Conservation (phyloP, 768 basidiomycete genomes). For the Pulveroboletus sp. region DNA sequence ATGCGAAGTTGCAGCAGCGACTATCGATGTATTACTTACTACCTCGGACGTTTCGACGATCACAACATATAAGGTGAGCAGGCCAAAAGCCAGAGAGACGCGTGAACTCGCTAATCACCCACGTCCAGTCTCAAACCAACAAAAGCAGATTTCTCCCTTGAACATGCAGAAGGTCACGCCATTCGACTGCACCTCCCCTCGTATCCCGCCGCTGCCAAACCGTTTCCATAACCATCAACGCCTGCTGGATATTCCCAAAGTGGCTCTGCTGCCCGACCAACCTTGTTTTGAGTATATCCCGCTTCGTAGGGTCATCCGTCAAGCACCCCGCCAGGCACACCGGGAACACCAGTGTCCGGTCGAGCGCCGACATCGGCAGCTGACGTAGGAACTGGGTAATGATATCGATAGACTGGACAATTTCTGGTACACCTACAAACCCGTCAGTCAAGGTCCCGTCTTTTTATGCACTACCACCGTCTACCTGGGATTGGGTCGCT, state of each 20-base stretch:
- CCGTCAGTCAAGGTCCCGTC: background rate
- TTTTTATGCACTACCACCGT: slow-evolving; percentile 5
- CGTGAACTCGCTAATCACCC: background rate
- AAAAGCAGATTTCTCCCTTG: slow-evolving; percentile 28
- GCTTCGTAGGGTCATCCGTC: slow-evolving; percentile 56
- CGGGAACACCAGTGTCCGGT: slow-evolving; percentile 68
- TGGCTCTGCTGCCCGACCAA: slow-evolving; percentile 50
- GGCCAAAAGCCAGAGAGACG: slow-evolving; percentile 10
- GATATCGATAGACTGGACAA: slow-evolving; percentile 49
- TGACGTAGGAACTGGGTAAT: slow-evolving; percentile 51
- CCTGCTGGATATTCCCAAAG: slow-evolving; percentile 57
- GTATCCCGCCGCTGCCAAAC: slow-evolving; percentile 66
- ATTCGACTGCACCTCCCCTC: slow-evolving; percentile 48
- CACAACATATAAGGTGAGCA: slow-evolving; percentile 16
- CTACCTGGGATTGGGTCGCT: slow-evolving; percentile 67
- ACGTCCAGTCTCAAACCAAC: slow-evolving; percentile 23
- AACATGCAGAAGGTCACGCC: slow-evolving; percentile 48
- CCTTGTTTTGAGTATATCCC: slow-evolving; percentile 56
- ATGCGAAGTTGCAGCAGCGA: slow-evolving; percentile 12
- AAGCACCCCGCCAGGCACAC: slow-evolving; percentile 70
- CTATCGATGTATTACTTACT: slow-evolving; percentile 16
- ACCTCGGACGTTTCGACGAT: slow-evolving; percentile 4
- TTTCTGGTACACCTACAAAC: slow-evolving; percentile 63
- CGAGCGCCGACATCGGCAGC: slow-evolving; percentile 53
- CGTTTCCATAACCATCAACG: slow-evolving; percentile 58